Percentiles rank a stretch among this genome's conserved stretches.
These are phyloP conservation scores for Suhomyces wounanorum DNA, from an alignment of 1,139 yeast genomes.

Conservation along the genomic window DNA sequence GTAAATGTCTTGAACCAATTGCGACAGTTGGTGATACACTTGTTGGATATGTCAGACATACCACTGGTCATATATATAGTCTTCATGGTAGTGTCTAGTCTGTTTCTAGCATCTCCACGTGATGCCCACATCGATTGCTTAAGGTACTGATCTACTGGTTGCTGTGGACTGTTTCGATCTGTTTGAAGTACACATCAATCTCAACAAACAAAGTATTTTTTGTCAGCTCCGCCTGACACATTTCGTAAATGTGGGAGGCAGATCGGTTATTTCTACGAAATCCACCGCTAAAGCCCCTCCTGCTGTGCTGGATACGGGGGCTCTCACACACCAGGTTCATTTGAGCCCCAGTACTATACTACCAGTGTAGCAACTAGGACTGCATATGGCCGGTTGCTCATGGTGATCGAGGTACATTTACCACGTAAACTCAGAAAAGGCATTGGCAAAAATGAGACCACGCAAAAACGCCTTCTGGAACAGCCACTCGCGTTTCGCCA, in stretches of 20 bases:
- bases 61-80: not conserved
- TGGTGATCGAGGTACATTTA: not conserved
- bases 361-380: not conserved
- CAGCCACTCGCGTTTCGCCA: not conserved
- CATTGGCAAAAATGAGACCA: not conserved
- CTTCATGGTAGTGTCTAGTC: not conserved
- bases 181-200: not conserved
- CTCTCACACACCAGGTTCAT: no score
- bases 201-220: not conserved
- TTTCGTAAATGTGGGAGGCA: no score
- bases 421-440: not conserved
- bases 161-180: not conserved
- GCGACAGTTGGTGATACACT: not conserved
- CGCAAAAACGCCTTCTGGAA: not conserved
- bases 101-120: not conserved
- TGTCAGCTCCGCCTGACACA: no score
- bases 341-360: no score
- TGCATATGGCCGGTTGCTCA: not conserved
- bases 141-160: not conserved
- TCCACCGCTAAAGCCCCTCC: no score
- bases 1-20: not conserved
- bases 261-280: no score
- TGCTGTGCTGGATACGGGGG: no score
- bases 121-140: not conserved
- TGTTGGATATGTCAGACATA: no score